phyloP scores from a whole-genome alignment of 2,329 filamentous ascomycete species.

The Coniochaeta sp. region DNA sequence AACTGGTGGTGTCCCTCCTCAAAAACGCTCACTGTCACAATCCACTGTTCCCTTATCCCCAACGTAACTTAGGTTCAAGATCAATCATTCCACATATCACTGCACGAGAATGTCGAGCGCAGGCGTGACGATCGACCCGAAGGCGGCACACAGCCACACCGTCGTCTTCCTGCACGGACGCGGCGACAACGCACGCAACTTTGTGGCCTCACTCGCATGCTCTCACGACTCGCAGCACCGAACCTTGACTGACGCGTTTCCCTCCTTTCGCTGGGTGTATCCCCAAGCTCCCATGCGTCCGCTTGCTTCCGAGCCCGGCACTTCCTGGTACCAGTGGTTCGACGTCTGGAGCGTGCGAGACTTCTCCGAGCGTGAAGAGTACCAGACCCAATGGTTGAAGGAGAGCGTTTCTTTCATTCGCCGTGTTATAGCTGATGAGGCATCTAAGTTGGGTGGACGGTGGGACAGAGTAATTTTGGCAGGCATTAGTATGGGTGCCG shows the following conservation, averaged over 20 bases:
- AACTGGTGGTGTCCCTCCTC: too few species aligned
- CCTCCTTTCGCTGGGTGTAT: conserved; percentile 42
- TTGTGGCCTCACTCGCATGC: conserved; percentile 21
- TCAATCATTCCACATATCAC: too few species aligned
- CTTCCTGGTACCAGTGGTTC: conserved; percentile 37
- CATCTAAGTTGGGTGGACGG: conserved; percentile 23
- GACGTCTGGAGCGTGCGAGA: conserved; percentile 37
- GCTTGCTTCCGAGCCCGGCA: conserved; percentile 17
- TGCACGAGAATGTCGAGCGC: not conserved
- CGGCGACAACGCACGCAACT: conserved; percentile 28
- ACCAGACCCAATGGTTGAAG: conserved; percentile 31
- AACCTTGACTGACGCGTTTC: conserved; percentile 30
- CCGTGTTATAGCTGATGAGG: conserved; percentile 24
- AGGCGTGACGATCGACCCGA: not conserved
- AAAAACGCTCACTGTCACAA: too few species aligned
- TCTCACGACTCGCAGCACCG: conserved; percentile 22
- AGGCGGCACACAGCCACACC: conserved; percentile 28
- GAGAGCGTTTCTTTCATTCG: conserved; percentile 27
- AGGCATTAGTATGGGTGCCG: conserved; percentile 39
- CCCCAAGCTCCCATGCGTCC: conserved; percentile 29
- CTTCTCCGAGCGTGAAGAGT: conserved; percentile 31
- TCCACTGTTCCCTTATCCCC: too few species aligned
- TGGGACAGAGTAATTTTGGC: conserved; percentile 32
- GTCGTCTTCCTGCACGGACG: conserved; percentile 38
- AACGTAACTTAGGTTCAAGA: too few species aligned